phyloP scores from a whole-genome alignment of 1,284 basidiomycete genomes.

The Rhodotorula sp. region DNA sequence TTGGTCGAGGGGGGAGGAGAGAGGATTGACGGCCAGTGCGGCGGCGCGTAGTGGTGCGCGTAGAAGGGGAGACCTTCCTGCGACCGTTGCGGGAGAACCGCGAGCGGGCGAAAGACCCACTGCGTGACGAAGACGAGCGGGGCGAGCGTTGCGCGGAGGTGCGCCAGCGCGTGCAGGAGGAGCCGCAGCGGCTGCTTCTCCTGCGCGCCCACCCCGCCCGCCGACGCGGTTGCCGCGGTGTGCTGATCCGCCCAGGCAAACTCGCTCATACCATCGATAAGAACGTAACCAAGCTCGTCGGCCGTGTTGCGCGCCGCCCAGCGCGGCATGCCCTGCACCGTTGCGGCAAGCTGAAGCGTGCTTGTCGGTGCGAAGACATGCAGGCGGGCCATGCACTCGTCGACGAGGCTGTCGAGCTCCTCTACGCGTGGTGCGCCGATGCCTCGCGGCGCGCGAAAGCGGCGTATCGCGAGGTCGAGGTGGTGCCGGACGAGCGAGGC shows the following conservation, averaged over 20 bases:
- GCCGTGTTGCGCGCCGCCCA: conserved; percentile 58
- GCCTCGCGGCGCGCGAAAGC: conserved; percentile 18
- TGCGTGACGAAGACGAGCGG: conserved; percentile 64
- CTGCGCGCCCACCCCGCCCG: conserved; percentile 3
- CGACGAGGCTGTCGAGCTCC: conserved; percentile 27
- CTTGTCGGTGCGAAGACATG: conserved; percentile 69
- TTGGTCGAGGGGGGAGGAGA: conserved; percentile 47
- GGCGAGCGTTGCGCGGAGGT: conserved; percentile 58
- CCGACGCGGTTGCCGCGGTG: conserved; percentile 41
- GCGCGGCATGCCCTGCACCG: conserved; percentile 62
- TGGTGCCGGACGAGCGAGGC: conserved; percentile 58
- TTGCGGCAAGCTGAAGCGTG: conserved; percentile 66
- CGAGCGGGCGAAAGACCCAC: conserved; percentile 60
- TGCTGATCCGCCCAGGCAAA: conserved; percentile 76
- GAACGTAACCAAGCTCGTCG: conserved; percentile 50
- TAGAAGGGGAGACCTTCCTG: conserved; percentile 37
- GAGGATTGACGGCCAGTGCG: conserved; percentile 57
- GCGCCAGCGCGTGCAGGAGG: conserved; percentile 57
- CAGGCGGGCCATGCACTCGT: conserved; percentile 58
- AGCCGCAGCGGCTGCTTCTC: conserved; percentile 7
- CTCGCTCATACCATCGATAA: conserved; percentile 71
- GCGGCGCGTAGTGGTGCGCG: conserved; percentile 57
- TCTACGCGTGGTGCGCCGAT: conserved; percentile 17
- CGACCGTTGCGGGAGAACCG: conserved; percentile 36
- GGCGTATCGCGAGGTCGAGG: conserved; percentile 40